Evolutionary conservation across 176 grass and related monocot genomes (phyloP).

Genomic region (Poa pratensis): DNA sequence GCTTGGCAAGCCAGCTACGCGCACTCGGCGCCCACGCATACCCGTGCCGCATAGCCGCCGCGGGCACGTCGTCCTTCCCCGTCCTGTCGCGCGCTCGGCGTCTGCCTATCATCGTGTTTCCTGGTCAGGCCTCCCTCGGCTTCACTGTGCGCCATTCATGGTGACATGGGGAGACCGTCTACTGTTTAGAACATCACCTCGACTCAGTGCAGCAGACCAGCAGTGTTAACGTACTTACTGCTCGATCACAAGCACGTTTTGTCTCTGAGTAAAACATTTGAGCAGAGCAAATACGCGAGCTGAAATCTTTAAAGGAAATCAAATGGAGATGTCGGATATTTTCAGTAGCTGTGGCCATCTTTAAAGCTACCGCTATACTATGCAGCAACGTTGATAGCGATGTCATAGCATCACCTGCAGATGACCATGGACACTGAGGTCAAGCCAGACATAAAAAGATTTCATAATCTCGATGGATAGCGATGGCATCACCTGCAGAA

Average conservation of each 20-base stretch:
- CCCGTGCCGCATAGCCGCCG: no score
- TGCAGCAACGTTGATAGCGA: slow-evolving; percentile 1
- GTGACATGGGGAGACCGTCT: slow-evolving; percentile 8
- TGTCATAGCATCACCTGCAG: no score
- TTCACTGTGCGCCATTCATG: slow-evolving; percentile 34
- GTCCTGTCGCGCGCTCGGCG: neutral
- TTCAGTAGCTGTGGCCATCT: neutral
- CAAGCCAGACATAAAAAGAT: slow-evolving; percentile 13
- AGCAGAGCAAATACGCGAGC: neutral
- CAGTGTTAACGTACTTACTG: neutral
- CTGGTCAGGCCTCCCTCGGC: neutral
- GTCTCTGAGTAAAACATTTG: neutral
- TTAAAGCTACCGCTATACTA: neutral
- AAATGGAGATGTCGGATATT: neutral
- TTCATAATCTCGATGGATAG: slow-evolving; percentile 22
- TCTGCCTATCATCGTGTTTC: slow-evolving; percentile 9
- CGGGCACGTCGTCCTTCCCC: slow-evolving; percentile 17
- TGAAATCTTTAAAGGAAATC: neutral
- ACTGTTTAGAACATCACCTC: slow-evolving; percentile 37
- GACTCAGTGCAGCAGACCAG: neutral
- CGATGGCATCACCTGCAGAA: slow-evolving; percentile 36
- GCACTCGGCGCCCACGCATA: slow-evolving; percentile 34
- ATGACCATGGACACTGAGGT: slow-evolving; percentile 29
- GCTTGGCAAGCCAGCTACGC: neutral
- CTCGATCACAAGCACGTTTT: neutral